phyloP scores from a whole-genome alignment of 2,329 filamentous ascomycete species.

The Aspergillus pseudonomiae region DNA sequence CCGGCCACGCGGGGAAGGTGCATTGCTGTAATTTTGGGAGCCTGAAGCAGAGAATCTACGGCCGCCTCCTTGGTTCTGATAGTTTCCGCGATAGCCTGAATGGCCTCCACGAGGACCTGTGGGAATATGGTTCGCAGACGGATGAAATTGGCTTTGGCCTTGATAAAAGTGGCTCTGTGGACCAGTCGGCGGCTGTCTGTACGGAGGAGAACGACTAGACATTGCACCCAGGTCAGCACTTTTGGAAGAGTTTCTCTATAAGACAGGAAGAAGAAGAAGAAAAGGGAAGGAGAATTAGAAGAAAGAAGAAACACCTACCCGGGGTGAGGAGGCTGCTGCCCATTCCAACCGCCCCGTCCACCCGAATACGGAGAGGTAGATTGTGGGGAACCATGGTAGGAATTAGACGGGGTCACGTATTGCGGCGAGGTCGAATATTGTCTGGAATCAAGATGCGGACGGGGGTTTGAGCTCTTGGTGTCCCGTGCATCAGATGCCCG shows the following conservation, averaged over 20 bases:
- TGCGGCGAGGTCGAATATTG: constrained; percentile 63
- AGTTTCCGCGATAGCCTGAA: constrained; percentile 62
- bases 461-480: constrained; percentile 38
- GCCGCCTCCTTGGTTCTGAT: constrained; percentile 52
- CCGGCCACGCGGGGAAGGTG: constrained; percentile 55
- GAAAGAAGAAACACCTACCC: constrained; percentile 47
- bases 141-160: constrained; percentile 26
- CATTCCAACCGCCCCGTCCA: constrained; percentile 58
- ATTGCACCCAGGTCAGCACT: background rate
- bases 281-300: constrained; percentile 15
- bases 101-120: constrained; percentile 59
- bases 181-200: constrained; percentile 58
- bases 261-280: constrained; percentile 25
- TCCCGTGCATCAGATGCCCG: constrained; percentile 36
- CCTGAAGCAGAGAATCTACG: constrained; percentile 49
- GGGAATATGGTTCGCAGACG: constrained; percentile 41
- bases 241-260: background rate
- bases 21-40: constrained; percentile 50
- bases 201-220: constrained; percentile 65
- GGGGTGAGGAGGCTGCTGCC: constrained; percentile 43
- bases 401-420: constrained; percentile 57
- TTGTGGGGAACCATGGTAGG: constrained; percentile 64
- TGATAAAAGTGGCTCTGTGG: constrained; percentile 61
- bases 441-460: constrained; percentile 46
- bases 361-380: constrained; percentile 62